A percentile compares a stretch with the other conserved stretches of the same genome.
These are phyloP conservation scores for Rhododendron vialii DNA, from an alignment of 148 eudicot genomes.

Conservation along the genomic window DNA sequence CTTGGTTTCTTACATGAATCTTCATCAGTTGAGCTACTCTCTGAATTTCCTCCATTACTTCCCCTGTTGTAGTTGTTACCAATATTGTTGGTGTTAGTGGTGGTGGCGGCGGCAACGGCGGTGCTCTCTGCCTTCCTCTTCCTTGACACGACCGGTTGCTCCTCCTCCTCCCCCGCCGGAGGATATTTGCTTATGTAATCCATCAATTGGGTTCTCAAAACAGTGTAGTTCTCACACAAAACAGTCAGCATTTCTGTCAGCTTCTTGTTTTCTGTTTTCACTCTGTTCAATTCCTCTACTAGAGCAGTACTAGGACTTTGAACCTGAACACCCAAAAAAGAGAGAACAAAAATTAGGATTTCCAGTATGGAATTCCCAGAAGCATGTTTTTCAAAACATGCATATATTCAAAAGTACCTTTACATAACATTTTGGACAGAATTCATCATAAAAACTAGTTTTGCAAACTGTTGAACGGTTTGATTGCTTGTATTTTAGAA, in stretches of 20 bases:
- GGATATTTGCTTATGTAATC: constrained; percentile 48
- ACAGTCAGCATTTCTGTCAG: constrained; percentile 66
- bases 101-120: background rate
- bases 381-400: background rate
- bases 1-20: constrained; percentile 43
- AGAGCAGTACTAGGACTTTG: constrained; percentile 39
- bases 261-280: constrained; percentile 81
- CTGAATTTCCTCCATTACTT: constrained; percentile 21
- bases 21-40: constrained; percentile 52
- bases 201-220: constrained; percentile 47
- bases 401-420: background rate
- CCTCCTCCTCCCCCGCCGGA: background rate
- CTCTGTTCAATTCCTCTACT: constrained; percentile 63
- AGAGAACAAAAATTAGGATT: background rate
- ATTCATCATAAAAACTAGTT: background rate
- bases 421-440: background rate
- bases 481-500: background rate
- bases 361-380: background rate
- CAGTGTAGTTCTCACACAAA: constrained; percentile 76
- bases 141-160: constrained; percentile 17
- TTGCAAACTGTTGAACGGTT: background rate
- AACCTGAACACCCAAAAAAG: constrained; percentile 18
- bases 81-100: background rate
- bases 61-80: constrained; percentile 4
- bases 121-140: constrained; percentile 53